phyloP scores from a whole-genome alignment of 2,329 filamentous ascomycete species.

The Hypocreales sp. region DNA sequence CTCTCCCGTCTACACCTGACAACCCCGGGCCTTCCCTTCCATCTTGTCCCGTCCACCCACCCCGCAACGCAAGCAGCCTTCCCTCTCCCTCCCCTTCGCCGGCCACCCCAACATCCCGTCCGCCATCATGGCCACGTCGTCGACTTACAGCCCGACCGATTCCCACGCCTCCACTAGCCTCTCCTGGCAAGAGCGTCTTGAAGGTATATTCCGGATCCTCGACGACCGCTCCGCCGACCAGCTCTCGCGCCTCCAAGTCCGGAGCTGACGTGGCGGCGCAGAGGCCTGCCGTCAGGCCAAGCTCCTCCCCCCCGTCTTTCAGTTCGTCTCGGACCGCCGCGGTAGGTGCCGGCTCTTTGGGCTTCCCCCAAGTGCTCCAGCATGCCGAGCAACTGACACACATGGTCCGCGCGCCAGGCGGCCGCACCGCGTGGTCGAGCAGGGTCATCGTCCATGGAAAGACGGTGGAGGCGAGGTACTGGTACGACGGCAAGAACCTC shows the following conservation, averaged over 20 bases:
- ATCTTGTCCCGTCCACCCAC: background rate
- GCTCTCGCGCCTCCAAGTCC: background rate
- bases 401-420: conserved; percentile 36
- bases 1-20: conserved; percentile 1
- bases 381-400: background rate
- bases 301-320: conserved; percentile 42
- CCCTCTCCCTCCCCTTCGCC: background rate
- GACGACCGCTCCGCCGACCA: background rate
- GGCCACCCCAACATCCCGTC: background rate
- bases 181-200: conserved; percentile 41
- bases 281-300: conserved; percentile 42
- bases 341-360: conserved; percentile 29
- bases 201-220: conserved; percentile 22
- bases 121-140: conserved; percentile 8
- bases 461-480: conserved; percentile 59
- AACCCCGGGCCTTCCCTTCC: background rate
- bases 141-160: conserved; percentile 10
- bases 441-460: conserved; percentile 56
- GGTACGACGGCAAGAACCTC: conserved; percentile 81
- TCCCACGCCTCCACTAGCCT: conserved; percentile 7
- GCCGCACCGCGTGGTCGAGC: conserved; percentile 83
- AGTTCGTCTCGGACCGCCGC: conserved; percentile 60
- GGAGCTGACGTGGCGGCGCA: conserved; percentile 12
- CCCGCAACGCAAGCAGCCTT: background rate
- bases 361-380: background rate